Evolutionary conservation across 306 rosid genomes (phyloP).

Genomic region (Acacia confusa): DNA sequence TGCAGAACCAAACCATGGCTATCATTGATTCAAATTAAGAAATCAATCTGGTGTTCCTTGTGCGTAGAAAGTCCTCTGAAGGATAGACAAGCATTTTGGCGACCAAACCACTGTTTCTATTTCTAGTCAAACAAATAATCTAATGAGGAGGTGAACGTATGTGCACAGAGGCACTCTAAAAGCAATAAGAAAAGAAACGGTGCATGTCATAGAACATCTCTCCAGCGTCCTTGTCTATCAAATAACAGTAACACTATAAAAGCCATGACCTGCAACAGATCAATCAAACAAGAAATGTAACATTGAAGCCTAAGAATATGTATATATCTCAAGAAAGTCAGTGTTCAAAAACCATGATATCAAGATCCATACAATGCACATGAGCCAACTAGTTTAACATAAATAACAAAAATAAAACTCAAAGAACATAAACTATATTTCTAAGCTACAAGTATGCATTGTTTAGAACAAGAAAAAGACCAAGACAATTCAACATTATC

Average conservation of each 20-base stretch:
- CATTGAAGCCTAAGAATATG: neutral
- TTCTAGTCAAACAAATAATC: neutral
- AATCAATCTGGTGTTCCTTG: neutral
- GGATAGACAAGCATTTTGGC: neutral
- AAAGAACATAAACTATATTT: slow-evolving; percentile 4
- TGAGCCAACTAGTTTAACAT: neutral
- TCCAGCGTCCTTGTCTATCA: neutral
- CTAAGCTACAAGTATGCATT: slow-evolving; percentile 13
- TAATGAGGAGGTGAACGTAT: neutral
- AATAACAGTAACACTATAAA: slow-evolving; percentile 10
- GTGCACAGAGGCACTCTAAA: neutral
- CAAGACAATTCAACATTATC: slow-evolving; percentile 4
- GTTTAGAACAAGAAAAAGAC: neutral
- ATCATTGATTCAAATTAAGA: neutral
- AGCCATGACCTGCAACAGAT: neutral
- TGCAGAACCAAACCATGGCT: neutral
- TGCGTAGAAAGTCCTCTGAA: neutral
- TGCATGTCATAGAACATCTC: neutral
- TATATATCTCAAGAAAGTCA: neutral
- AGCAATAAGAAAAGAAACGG: neutral
- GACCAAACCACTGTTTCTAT: neutral
- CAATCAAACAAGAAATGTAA: slow-evolving; percentile 1
- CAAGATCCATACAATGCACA: neutral
- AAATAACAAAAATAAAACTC: neutral
- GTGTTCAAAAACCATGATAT: neutral